These are phyloP conservation scores for Heliamphora pulchella DNA, from an alignment of 179 eudicot species.

Conservation along the genomic window DNA sequence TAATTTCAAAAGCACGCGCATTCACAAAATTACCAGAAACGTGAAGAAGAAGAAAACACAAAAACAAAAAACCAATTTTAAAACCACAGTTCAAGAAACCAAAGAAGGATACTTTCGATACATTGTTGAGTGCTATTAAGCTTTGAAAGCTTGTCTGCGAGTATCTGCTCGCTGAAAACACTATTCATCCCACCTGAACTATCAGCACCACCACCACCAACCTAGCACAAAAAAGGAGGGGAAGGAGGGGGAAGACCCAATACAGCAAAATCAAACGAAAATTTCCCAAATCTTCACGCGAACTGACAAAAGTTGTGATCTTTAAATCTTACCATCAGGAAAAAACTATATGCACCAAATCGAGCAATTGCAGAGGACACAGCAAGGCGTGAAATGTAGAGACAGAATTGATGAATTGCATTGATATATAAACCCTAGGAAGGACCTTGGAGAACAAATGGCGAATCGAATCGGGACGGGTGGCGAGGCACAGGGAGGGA, in stretches of 20 bases:
- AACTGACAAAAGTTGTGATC: not conserved
- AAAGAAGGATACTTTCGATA: slow-evolving; percentile 86
- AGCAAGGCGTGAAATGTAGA: not conserved
- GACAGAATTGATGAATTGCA: not conserved
- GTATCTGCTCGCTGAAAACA: slow-evolving; percentile 72
- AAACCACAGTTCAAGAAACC: not conserved
- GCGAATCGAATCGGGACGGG: not conserved
- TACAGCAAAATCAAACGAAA: not conserved
- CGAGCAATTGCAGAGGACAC: not conserved
- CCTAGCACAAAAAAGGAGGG: no score
- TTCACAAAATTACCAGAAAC: not conserved
- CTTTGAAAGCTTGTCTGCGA: slow-evolving; percentile 93
- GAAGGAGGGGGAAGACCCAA: no score
- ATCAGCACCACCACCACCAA: not conserved
- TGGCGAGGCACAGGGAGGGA: not conserved
- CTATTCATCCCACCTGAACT: slow-evolving; percentile 60
- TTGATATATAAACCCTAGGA: not conserved
- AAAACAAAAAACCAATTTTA: not conserved
- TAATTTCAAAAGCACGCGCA: not conserved
- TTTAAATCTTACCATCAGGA: not conserved
- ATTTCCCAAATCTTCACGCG: not conserved
- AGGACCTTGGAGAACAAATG: not conserved
- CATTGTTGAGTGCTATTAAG: slow-evolving; percentile 93
- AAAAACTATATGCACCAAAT: not conserved
- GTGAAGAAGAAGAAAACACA: not conserved